These are phyloP conservation scores for Fusarium oligoseptatum DNA, from an alignment of 2,329 filamentous ascomycete species.

Conservation along the genomic window DNA sequence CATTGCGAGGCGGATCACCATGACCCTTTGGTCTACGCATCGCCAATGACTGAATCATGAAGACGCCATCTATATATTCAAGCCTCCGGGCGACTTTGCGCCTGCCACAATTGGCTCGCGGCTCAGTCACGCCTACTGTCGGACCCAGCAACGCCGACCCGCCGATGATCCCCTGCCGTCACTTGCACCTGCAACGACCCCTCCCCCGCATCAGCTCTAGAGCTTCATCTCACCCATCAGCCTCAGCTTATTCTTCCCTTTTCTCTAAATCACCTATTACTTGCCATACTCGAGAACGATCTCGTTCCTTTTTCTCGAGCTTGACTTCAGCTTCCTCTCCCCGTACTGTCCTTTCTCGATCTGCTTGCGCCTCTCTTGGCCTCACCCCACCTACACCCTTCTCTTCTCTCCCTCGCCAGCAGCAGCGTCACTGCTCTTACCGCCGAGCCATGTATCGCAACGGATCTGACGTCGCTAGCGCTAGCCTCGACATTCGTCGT, in stretches of 20 bases:
- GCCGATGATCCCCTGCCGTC: constrained; percentile 37
- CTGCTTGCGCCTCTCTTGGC: constrained; percentile 8
- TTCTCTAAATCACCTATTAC: constrained; percentile 8
- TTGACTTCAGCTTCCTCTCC: background rate
- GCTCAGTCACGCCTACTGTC: constrained; percentile 11
- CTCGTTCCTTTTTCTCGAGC: constrained; percentile 11
- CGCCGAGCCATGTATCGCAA: constrained; percentile 49
- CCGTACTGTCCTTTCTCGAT: background rate
- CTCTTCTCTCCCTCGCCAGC: constrained; percentile 29
- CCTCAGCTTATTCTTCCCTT: constrained; percentile 8
- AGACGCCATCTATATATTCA: background rate
- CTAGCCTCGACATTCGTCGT: constrained; percentile 46
- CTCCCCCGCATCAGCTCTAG: constrained; percentile 43
- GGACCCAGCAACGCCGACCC: constrained; percentile 31
- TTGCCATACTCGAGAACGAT: constrained; percentile 8
- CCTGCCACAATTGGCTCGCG: constrained; percentile 6
- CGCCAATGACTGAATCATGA: constrained; percentile 23
- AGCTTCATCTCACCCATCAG: constrained; percentile 35
- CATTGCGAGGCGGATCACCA: constrained; percentile 7
- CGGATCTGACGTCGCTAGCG: constrained; percentile 40
- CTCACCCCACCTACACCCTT: constrained; percentile 2
- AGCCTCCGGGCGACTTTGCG: constrained; percentile 20
- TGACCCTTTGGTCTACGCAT: background rate
- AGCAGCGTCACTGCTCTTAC: constrained; percentile 47
- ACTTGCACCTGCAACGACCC: constrained; percentile 41